phyloP scores from a whole-genome alignment of 139 green algal species.

The Volvox reticuliferus region DNA sequence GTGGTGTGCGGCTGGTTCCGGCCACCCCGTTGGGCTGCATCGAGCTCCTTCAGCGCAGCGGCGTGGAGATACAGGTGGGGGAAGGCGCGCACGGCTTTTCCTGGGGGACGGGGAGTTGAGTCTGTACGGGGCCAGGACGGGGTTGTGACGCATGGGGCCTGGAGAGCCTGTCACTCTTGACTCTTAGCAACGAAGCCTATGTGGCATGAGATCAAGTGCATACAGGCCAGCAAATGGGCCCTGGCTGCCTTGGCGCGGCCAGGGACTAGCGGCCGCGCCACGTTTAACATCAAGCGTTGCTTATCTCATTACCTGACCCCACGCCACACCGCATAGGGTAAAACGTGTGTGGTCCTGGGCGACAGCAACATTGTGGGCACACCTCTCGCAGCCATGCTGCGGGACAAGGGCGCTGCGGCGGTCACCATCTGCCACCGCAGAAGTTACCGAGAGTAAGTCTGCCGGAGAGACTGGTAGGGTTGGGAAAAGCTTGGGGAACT shows the following conservation, averaged over 20 bases:
- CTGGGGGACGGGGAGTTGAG: no score
- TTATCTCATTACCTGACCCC: no score
- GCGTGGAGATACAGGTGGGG: conserved; percentile 60
- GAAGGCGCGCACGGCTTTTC: not conserved
- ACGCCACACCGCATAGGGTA: conserved; percentile 45
- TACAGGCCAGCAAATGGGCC: no score
- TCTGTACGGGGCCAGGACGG: no score
- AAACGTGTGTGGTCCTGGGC: conserved; percentile 89
- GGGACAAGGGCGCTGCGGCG: conserved; percentile 76
- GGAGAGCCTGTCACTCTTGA: no score
- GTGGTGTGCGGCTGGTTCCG: conserved; percentile 83
- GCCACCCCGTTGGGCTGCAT: conserved; percentile 96
- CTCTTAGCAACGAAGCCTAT: no score
- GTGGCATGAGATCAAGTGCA: no score
- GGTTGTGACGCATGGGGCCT: no score
- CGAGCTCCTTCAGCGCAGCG: conserved; percentile 87
- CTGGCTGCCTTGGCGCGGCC: no score
- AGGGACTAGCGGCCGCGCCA: no score
- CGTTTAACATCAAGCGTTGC: no score
- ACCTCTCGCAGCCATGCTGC: conserved; percentile 88
- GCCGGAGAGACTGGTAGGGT: not conserved
- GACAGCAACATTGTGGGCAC: conserved; percentile 95
- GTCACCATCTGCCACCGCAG: conserved; percentile 84
- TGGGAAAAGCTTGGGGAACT: no score
- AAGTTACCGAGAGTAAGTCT: conserved; percentile 57